Percentiles rank a stretch among this genome's conserved stretches.
Conservation (phyloP, 352 stramenopile species). For the Phytophthora colocasiae region DNA sequence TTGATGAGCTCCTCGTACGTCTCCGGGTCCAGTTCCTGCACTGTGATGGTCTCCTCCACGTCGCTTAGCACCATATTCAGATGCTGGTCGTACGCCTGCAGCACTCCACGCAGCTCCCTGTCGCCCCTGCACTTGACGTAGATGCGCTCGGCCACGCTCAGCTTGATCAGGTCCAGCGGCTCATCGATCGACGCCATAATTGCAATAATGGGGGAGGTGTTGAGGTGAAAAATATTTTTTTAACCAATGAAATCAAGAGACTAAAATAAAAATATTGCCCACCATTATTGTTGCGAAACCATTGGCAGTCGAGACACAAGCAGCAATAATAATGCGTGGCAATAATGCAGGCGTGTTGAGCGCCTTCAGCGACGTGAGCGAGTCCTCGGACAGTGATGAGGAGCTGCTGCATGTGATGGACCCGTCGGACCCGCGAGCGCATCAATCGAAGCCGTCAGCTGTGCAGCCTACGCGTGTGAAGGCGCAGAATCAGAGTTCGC, state of each 20-base stretch:
- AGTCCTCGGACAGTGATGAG: conserved; percentile 48
- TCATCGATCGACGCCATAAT: conserved; percentile 92
- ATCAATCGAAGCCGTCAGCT: conserved; percentile 37
- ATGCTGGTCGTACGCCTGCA: conserved; percentile 99
- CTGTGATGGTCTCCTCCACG: conserved; percentile 99
- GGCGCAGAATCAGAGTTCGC: conserved; percentile 34
- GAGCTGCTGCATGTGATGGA: conserved; percentile 75
- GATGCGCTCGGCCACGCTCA: conserved; percentile 98
- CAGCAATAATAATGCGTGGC: conserved; percentile 34
- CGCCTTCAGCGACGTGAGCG: conserved; percentile 43
- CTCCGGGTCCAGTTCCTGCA: conserved; percentile 96
- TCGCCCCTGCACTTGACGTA: conserved; percentile 99
- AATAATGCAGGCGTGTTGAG: conserved; percentile 46
- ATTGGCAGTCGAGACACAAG: conserved; percentile 21
- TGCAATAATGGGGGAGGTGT: conserved; percentile 11
- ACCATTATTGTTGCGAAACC: background rate
- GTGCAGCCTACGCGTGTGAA: conserved; percentile 45
- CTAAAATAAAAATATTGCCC: too few species aligned
- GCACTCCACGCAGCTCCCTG: conserved; percentile 95
- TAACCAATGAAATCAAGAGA: conserved; percentile 10
- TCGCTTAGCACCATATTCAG: conserved; percentile 99
- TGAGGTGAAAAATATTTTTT: conserved; percentile 3
- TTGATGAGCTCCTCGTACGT: conserved; percentile 98
- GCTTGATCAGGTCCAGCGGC: conserved; percentile 98
- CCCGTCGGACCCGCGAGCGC: conserved; percentile 76